Conservation (phyloP, 441 rosid genomes). For the Hura crepitans region DNA sequence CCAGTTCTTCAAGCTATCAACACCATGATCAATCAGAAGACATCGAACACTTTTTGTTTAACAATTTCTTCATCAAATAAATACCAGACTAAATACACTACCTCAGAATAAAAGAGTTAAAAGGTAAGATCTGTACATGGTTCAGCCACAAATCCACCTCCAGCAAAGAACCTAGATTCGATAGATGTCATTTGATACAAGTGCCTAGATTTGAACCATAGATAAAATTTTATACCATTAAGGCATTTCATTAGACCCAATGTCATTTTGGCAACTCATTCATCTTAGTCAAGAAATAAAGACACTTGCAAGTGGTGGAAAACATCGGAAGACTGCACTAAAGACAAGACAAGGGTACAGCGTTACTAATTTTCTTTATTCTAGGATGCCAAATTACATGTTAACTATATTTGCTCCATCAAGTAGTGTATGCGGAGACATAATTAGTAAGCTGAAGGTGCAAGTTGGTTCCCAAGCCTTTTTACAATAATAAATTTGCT, state of each 20-base stretch:
- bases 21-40: background rate
- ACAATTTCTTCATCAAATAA: background rate
- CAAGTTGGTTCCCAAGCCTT: no score
- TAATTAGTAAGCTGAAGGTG: no score
- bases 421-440: background rate
- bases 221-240: background rate
- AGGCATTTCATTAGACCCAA: background rate
- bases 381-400: background rate
- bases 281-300: background rate
- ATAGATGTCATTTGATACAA: constrained; percentile 2
- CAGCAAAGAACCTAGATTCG: background rate
- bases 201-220: background rate
- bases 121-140: background rate
- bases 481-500: no score
- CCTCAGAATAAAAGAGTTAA: background rate
- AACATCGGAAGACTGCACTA: no score
- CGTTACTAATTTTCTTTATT: background rate
- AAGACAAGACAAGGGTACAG: no score
- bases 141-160: background rate
- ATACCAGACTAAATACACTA: background rate
- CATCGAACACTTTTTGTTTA: background rate
- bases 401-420: background rate
- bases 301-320: no score
- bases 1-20: background rate
- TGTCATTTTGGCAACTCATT: background rate